phyloP scores from a whole-genome alignment of 371 early-diverging fungal species.

The Mortierella sp. region DNA sequence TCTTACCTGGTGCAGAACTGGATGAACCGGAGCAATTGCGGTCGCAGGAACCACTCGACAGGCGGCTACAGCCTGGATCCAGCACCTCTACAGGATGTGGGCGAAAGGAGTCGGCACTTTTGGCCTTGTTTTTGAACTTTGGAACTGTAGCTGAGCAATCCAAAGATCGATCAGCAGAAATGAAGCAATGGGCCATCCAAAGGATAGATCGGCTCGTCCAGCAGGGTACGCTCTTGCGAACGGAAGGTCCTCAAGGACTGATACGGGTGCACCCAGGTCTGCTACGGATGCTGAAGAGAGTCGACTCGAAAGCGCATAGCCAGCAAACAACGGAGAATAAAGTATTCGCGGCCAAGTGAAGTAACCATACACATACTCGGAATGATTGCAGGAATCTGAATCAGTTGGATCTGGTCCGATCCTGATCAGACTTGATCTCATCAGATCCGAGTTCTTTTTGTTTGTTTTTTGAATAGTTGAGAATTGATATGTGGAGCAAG shows the following conservation, averaged over 20 bases:
- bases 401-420: neutral
- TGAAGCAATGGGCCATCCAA: conserved; percentile 22
- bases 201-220: conserved; percentile 42
- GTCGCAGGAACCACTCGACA: neutral
- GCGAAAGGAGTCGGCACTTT: conserved; percentile 30
- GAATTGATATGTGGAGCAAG: conserved; percentile 32
- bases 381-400: neutral
- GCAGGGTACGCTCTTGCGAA: conserved; percentile 25
- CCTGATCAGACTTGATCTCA: conserved; percentile 10
- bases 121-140: conserved; percentile 38
- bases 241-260: conserved; percentile 5
- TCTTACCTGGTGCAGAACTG: conserved; percentile 43
- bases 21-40: conserved; percentile 8
- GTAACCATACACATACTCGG: neutral
- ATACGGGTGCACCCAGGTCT: conserved; percentile 37
- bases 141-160: conserved; percentile 29
- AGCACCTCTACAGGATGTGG: conserved; percentile 11
- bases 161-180: conserved; percentile 27
- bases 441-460: neutral
- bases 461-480: conserved; percentile 1
- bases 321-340: conserved; percentile 25
- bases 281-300: conserved; percentile 28
- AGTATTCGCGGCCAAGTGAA: conserved; percentile 21
- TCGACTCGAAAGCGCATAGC: conserved; percentile 12
- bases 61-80: neutral